Base-by-base conservation (phyloP, 2,329 filamentous ascomycete genomes). In the Fusarium foetens region DNA sequence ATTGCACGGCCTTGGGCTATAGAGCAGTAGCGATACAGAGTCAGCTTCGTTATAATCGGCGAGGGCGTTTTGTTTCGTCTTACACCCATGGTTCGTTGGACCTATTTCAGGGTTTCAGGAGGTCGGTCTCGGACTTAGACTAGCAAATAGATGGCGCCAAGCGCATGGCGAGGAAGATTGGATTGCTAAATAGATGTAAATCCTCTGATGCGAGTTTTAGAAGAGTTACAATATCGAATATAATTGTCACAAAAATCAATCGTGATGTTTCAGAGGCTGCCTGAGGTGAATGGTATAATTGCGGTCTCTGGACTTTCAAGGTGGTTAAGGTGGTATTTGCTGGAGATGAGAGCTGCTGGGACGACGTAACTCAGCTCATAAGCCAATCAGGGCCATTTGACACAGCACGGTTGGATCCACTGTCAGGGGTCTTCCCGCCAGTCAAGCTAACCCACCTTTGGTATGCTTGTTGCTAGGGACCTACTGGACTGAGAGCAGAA, bases 1-100 rank as follows among this genome's bases (percentile, higher is more conserved):
- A 98, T 80, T 91, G 90, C 75, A 88, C 88, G 70, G 91, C 95
- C 85, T 99, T 99, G 73, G 88, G 86, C 83, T 90, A 75, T 49
- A 74, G 21, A 54, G 49, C 33, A 54, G 63, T 52, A 70, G 54
- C 49, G 63, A 71, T 51, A 69, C 69, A 71, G 70, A 35, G 65
- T 79, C 62, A 78, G 75, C 70, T 61, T 72, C 52, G 36, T 25
- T 46, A 31, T 33, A 42, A 45, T 65, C 35, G 48, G 52, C 25
- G 41, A 61, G 46, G 48, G 51, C 39, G 46, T 70, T 48, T 51
- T 57, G 65, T 69, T 52, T 70, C 45, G 59, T 69, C 81, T 78
- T 76, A 82, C 81, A 79, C 78, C 79, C 81, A 82, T 82, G 63
- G 75, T 79, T 79, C 72, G 75, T 79, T 79, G 74, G 75, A 73